phyloP scores from a whole-genome alignment of 2,329 filamentous ascomycete species.

The Reticulascus tulasneorum region DNA sequence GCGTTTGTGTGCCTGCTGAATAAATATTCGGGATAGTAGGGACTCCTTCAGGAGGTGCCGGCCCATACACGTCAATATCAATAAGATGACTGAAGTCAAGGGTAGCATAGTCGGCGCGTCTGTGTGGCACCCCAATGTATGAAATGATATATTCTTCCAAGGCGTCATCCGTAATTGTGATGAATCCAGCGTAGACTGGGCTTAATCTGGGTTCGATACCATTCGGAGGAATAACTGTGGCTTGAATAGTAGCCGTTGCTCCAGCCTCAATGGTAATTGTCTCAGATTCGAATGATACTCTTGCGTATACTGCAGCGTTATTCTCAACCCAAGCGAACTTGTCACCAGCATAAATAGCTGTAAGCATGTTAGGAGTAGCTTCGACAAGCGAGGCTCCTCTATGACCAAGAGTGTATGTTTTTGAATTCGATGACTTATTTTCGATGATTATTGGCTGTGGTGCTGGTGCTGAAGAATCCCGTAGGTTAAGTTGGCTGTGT shows the following conservation, averaged over 20 bases:
- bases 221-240: constrained; percentile 1
- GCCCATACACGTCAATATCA: no score
- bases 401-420: constrained; percentile 7
- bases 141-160: constrained; percentile 1
- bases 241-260: constrained; percentile 2
- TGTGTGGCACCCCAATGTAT: constrained; percentile 6
- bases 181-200: constrained; percentile 7
- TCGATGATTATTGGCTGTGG: constrained; percentile 6
- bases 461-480: neutral
- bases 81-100: no score
- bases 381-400: constrained; percentile 4
- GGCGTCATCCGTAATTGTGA: constrained; percentile 2
- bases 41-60: constrained; percentile 1
- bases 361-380: constrained; percentile 9
- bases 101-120: neutral
- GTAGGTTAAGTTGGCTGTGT: constrained; percentile 5
- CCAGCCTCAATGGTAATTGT: constrained; percentile 3
- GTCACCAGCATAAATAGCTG: constrained; percentile 2
- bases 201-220: neutral
- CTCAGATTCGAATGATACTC: neutral
- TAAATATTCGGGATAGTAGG: constrained; percentile 2
- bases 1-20: constrained; percentile 2
- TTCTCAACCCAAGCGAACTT: constrained; percentile 9
- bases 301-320: constrained; percentile 2
- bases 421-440: constrained; percentile 2